Base-by-base conservation (phyloP, 2,329 filamentous ascomycete species). In the Chalara sp. region DNA sequence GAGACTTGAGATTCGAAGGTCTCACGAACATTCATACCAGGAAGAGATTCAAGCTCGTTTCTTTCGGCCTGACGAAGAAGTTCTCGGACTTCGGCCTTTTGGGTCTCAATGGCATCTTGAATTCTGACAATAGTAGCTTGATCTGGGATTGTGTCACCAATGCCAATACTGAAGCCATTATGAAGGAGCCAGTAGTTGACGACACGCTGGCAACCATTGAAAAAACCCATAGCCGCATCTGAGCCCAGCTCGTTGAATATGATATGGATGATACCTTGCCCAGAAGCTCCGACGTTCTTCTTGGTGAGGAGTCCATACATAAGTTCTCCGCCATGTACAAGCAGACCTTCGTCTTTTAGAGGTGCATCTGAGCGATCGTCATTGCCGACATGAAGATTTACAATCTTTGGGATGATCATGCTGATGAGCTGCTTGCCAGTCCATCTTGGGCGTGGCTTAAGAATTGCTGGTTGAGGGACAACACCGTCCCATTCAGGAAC, bases 1-100 rank as follows among this genome's bases (percentile, higher is more conserved):
- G 92, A 95, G 33, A 96, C 93, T 72, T 95, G 92, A 73, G 87
- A 95, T 72, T 99, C 93, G 66, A 99, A 99, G 0, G 93, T 97
- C 66, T 96, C 90, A 75, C 95, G 87, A 53, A 99, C 87, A 58
- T 95, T 99, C 91, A 99, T 96, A 80, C 93, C 93, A 42, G 93
- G 93, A 49, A 93, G 73, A n/a, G 91, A 82, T 68, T 99, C 93
- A 44, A 99, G 81, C 61, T 84, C 76, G 67, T 97, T 95, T 47
- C 83, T 82, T 4, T 91, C 95, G 2, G 95, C 95, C 64, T 81
- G 75, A 5, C 76, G 76, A 7, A 91, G 93, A 52, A 95, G 80
- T 2, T 77, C 72, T 42, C 83, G 81, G 51, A 99, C 91, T 59
- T 91, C 83, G 1, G 76, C 75, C 75, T 99, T 99, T 63, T 95